Evolutionary conservation across 2,329 filamentous ascomycete genomes (phyloP), one percentile per base, ranked within the genome.

Genomic region (Raffaelea albimanens): DNA sequence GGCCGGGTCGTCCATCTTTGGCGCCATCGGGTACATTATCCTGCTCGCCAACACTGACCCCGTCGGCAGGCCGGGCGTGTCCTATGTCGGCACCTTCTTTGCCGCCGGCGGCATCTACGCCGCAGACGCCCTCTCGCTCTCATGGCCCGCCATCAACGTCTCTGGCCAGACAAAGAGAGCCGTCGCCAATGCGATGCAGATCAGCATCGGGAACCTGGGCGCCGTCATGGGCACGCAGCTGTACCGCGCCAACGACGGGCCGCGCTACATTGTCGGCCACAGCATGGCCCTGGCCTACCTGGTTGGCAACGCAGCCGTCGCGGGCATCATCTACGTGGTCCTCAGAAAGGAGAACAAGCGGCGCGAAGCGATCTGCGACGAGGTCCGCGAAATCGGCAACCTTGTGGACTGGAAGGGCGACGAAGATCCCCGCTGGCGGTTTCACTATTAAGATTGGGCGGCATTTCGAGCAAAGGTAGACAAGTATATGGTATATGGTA

Each of bases 101-200:
- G 78, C 78, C 0, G 78, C 79, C 0, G 79, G 73, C 0, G 83
- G 83, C 0, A 85, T 86, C 53, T 86, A 84, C 57, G 81, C 82
- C 0, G 74, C 78, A 0, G 75, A 72, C 0, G 80, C 80, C 0
- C 70, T 85, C 2, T 75, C 80, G 0, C 67, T 87, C 0, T 80
- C 77, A 1, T 87, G 83, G 82, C 80, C 82, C 0, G 82, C 82
- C 2, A 84, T 83, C 59, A 86, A 87, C 50, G 79, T 87, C 0
- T 81, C 78, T 0, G 80, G 81, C 0, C 81, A 85, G 61, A 84
- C 80, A 0, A 87, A 87, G 61, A 70, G 83, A 1, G 80, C 78
- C 1, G 78, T 81, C 4, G 79, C 78, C 2, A 85, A 82, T 43
- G 83, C 78, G 0, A 78, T 87, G 74, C 82, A 85, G 55, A 85